Evolutionary conservation across 2,329 filamentous ascomycete species (phyloP).

Genomic region (Drechslerella coelobrocha): DNA sequence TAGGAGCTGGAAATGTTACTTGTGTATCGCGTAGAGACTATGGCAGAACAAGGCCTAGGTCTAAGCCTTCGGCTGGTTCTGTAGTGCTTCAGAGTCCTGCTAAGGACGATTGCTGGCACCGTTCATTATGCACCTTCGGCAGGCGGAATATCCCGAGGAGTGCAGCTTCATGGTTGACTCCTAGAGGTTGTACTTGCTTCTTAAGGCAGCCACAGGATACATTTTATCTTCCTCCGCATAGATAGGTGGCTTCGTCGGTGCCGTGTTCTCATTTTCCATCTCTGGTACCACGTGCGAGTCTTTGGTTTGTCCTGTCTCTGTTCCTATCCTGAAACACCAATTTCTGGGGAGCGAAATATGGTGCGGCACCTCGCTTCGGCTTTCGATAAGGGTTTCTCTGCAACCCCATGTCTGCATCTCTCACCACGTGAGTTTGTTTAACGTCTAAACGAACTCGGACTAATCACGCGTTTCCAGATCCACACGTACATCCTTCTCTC

Average conservation of each 20-base stretch:
- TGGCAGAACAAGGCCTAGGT: no score
- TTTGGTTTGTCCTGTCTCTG: no score
- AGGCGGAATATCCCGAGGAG: not conserved
- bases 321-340: conserved; percentile 6
- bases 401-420: not conserved
- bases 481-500: conserved; percentile 9
- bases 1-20: no score
- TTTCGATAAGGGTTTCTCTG: no score
- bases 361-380: no score
- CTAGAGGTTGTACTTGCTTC: not conserved
- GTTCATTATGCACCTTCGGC: conserved; percentile 3
- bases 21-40: no score
- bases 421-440: not conserved
- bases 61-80: conserved; percentile 10
- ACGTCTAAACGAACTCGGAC: conserved; percentile 45
- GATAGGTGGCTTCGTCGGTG: conserved; percentile 10
- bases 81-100: not conserved
- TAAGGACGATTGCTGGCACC: not conserved
- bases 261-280: not conserved
- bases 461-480: conserved; percentile 25
- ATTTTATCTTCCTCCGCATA: conserved; percentile 50
- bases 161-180: not conserved
- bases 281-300: not conserved
- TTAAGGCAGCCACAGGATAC: not conserved
- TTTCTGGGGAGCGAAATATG: no score